phyloP scores from a whole-genome alignment of 352 stramenopile genomes.

The Poterioochromonas sp. region DNA sequence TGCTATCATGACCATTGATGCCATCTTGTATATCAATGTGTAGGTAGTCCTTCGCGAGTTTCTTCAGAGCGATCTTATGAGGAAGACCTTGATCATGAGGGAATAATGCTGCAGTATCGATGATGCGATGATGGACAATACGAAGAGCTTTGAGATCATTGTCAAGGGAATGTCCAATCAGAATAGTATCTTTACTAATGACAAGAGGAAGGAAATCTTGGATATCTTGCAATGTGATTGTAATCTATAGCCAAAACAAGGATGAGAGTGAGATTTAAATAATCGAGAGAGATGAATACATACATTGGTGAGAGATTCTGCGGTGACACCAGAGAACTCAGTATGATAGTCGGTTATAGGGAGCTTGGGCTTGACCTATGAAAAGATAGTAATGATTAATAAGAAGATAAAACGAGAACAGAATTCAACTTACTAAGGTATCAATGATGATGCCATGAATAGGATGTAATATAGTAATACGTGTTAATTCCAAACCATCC shows the following conservation, averaged over 20 bases:
- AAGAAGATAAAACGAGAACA: not conserved
- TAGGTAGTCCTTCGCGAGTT: slow-evolving; percentile 5
- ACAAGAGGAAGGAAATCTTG: slow-evolving; percentile 41
- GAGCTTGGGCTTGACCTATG: slow-evolving; percentile 44
- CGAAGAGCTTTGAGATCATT: slow-evolving; percentile 45
- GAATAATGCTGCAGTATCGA: slow-evolving; percentile 47
- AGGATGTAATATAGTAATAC: slow-evolving; percentile 19
- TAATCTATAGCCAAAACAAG: not conserved
- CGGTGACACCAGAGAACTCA: slow-evolving; percentile 45
- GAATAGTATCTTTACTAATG: slow-evolving; percentile 40
- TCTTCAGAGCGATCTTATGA: slow-evolving; percentile 16
- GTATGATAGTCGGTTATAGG: slow-evolving; percentile 47
- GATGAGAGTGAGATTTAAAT: not conserved
- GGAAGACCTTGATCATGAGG: slow-evolving; percentile 9
- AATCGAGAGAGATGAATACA: slow-evolving; percentile 9
- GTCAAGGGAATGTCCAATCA: slow-evolving; percentile 49
- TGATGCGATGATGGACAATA: slow-evolving; percentile 43
- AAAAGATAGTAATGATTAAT: not conserved
- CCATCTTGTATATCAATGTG: not conserved
- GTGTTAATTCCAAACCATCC: slow-evolving; percentile 6
- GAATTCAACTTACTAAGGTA: not conserved
- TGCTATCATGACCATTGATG: slow-evolving; percentile 16
- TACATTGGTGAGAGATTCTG: slow-evolving; percentile 37
- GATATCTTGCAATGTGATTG: slow-evolving; percentile 43
- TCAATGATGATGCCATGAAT: slow-evolving; percentile 6